Conservation (phyloP, 257 asterid species). For the Capsicum chinense region DNA sequence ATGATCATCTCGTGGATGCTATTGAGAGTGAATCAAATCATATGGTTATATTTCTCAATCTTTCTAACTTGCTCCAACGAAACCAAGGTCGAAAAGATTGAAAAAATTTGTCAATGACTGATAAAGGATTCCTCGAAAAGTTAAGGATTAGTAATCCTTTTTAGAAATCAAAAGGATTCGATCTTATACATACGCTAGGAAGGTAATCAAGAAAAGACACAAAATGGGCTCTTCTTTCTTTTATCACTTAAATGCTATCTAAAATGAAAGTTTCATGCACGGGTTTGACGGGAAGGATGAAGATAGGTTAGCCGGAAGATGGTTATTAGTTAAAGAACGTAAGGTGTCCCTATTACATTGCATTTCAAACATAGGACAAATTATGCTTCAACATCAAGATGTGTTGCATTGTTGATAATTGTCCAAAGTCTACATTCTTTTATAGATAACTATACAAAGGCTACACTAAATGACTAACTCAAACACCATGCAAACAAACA, state of each 20-base stretch:
- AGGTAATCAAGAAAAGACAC: background rate
- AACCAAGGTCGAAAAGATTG: background rate
- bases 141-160: background rate
- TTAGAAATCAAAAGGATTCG: background rate
- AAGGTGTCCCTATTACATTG: background rate
- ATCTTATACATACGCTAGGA: background rate
- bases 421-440: conserved; percentile 19
- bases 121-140: background rate
- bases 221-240: background rate
- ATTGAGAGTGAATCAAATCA: background rate
- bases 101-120: background rate
- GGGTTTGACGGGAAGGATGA: background rate
- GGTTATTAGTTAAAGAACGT: background rate
- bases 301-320: background rate
- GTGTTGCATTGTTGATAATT: background rate
- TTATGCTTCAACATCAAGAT: conserved; percentile 14
- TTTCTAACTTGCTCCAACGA: background rate
- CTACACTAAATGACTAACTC: background rate
- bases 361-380: background rate
- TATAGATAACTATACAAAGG: background rate
- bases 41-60: background rate
- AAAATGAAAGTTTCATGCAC: background rate
- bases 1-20: background rate
- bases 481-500: background rate
- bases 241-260: background rate